Conservation (phyloP, 768 basidiomycete species). For the Cyclocybe aegerita region DNA sequence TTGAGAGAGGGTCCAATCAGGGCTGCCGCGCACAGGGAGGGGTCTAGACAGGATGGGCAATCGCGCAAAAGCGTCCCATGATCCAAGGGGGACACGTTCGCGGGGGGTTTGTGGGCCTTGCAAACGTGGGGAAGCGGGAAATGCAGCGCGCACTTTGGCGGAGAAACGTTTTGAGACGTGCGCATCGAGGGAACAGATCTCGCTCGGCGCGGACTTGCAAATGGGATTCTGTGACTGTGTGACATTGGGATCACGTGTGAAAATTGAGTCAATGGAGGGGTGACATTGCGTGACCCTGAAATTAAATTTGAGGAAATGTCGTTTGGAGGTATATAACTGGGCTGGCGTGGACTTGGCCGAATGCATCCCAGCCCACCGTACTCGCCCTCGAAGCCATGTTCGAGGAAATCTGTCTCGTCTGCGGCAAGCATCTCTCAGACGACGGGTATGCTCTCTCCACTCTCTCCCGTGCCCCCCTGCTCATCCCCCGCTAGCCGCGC, state of each 20-base stretch:
- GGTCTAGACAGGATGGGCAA: too few species aligned
- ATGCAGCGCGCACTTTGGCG: not conserved
- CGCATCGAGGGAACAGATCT: not conserved
- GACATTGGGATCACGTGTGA: conserved; percentile 9
- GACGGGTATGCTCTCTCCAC: conserved; percentile 50
- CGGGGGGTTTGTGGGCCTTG: too few species aligned
- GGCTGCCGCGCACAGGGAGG: too few species aligned
- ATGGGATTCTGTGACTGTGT: too few species aligned
- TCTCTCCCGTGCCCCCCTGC: conserved; percentile 3
- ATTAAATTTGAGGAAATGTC: conserved; percentile 39
- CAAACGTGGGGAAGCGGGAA: not conserved
- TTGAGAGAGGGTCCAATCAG: too few species aligned
- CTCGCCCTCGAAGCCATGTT: conserved; percentile 48
- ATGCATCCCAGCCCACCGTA: conserved; percentile 12
- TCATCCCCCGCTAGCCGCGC: conserved; percentile 44
- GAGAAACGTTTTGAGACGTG: too few species aligned
- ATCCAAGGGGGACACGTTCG: not conserved
- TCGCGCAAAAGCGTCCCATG: too few species aligned
- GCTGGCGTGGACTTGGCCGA: conserved; percentile 15
- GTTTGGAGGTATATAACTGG: conserved; percentile 39
- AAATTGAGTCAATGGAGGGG: conserved; percentile 22
- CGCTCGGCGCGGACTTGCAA: not conserved
- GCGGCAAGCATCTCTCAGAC: conserved; percentile 62
- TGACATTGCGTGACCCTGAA: conserved; percentile 30
- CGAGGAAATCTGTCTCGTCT: conserved; percentile 74